phyloP scores from a whole-genome alignment of 495 filamentous ascomycete genomes.

The Xylaria venustula region DNA sequence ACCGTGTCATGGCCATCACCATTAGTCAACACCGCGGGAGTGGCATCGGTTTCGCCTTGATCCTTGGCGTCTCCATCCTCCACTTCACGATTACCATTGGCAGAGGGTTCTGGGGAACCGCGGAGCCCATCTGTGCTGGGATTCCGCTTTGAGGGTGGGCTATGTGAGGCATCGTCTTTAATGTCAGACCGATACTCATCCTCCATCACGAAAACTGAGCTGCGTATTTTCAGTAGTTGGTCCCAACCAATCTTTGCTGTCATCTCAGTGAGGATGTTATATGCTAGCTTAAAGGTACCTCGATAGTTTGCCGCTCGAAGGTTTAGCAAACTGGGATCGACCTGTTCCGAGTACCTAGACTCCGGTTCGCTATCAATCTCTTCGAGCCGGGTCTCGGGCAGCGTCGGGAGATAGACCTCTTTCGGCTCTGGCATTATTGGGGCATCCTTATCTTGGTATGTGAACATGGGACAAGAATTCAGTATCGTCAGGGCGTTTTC shows the following conservation, averaged over 20 bases:
- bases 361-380: slow-evolving; percentile 91
- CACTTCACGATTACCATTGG: slow-evolving; percentile 58
- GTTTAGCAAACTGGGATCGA: slow-evolving; percentile 83
- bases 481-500: slow-evolving; percentile 88
- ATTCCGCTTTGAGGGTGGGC: slow-evolving; percentile 57
- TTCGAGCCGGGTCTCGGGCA: slow-evolving; percentile 87
- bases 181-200: slow-evolving; percentile 95
- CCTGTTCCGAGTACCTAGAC: slow-evolving; percentile 72
- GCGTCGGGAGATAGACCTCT: slow-evolving; percentile 79
- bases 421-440: slow-evolving; percentile 89
- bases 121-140: slow-evolving; percentile 75
- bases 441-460: slow-evolving; percentile 95
- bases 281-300: slow-evolving; percentile 93
- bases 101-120: slow-evolving; percentile 59
- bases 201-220: slow-evolving; percentile 98
- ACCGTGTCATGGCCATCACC: slow-evolving; percentile 52
- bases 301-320: slow-evolving; percentile 85
- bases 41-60: slow-evolving; percentile 23
- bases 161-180: slow-evolving; percentile 57
- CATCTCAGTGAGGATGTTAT: slow-evolving; percentile 90
- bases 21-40: slow-evolving; percentile 33
- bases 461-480: slow-evolving; percentile 99
- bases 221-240: slow-evolving; percentile 85
- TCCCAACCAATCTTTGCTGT: slow-evolving; percentile 97
- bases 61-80: slow-evolving; percentile 45